Evolutionary conservation across 2,329 filamentous ascomycete species (phyloP), one percentile per base, ranked within the genome.

Genomic region (Periconia sp.): DNA sequence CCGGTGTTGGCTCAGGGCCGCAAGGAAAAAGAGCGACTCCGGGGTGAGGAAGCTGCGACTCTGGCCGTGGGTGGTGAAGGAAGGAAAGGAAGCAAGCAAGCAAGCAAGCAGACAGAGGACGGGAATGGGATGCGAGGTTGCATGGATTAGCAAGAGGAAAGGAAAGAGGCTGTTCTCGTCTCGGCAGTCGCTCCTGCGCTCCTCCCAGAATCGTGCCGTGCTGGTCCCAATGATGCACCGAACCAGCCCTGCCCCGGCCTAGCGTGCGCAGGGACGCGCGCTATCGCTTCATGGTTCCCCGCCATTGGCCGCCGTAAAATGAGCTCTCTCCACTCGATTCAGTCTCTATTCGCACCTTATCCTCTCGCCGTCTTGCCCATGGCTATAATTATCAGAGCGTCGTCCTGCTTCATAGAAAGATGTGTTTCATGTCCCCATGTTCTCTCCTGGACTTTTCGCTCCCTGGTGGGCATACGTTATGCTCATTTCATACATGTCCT

Each of bases 21-120:
- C 62, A 53, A 63, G 57, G 57, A 64, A 64, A 65, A 62, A 62
- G 69, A 71, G 66, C 69, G 66, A 70, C 69, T 72, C 66, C 45
- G 61, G 33, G 68, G 68, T 66, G 67, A 65, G 64, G 68, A 61
- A 69, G 65, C 67, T 71, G 64, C 68, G 65, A 67, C 64, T 55
- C 53, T 58, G 64, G 62, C 59, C 60, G 58, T 61, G 62, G 60
- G n/a, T n/a, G 60, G 57, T 7, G 57, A 61, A 51, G 59, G 61
- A 54, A 59, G 64, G 56, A 48, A 55, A 49, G 45, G 49, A 55
- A 56, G 57, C 48, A 52, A 45, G 51, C 56, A 59, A 49, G 45
- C 51, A 49, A 45, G 50, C 52, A 45, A 51, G 50, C 50, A 55
- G n/a, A 46, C 49, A 45, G 54, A 46, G 48, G 47, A 60, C 62